Evolutionary conservation across 371 early-diverging fungal genomes (phyloP).

Genomic region (Saksenaea vasiformis): DNA sequence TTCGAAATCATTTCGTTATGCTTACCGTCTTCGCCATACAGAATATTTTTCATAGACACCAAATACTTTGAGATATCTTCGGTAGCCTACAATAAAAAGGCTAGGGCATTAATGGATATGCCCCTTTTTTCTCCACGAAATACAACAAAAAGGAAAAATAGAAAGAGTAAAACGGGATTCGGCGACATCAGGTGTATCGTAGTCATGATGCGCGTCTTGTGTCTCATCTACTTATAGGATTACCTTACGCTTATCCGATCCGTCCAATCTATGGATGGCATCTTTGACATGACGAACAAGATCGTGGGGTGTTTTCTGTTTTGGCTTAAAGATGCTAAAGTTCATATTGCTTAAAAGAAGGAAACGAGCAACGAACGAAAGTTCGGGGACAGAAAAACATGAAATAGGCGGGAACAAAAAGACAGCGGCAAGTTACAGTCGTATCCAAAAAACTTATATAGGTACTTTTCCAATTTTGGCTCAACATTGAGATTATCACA

Average conservation of each 20-base stretch:
- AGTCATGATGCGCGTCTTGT: background rate
- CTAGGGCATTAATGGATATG: too few relatives aligned
- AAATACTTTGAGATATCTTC: slow-evolving; percentile 96
- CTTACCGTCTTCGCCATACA: slow-evolving; percentile 91
- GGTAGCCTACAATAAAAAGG: slow-evolving; percentile 64
- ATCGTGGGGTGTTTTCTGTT: slow-evolving; percentile 87
- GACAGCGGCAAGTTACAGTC: background rate
- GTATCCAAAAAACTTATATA: background rate
- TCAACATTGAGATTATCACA: too few relatives aligned
- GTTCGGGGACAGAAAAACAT: slow-evolving; percentile 6
- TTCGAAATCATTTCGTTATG: background rate
- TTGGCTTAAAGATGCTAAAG: slow-evolving; percentile 86
- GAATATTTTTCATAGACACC: slow-evolving; percentile 85
- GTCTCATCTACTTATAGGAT: slow-evolving; percentile 1
- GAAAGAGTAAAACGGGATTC: background rate
- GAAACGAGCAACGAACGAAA: slow-evolving; percentile 8
- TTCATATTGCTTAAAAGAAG: slow-evolving; percentile 55
- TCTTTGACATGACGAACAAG: slow-evolving; percentile 87
- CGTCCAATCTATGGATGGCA: slow-evolving; percentile 70
- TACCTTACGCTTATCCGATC: slow-evolving; percentile 68
- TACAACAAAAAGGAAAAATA: background rate
- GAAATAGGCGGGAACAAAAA: slow-evolving; percentile 1
- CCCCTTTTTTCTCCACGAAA: background rate
- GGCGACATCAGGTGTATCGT: background rate
- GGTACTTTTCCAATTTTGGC: too few relatives aligned